A percentile compares a stretch with the other conserved stretches of the same genome.
These are phyloP conservation scores for Hymenoscyphus occultus DNA, from an alignment of 2,329 filamentous ascomycete genomes.

Conservation along the genomic window DNA sequence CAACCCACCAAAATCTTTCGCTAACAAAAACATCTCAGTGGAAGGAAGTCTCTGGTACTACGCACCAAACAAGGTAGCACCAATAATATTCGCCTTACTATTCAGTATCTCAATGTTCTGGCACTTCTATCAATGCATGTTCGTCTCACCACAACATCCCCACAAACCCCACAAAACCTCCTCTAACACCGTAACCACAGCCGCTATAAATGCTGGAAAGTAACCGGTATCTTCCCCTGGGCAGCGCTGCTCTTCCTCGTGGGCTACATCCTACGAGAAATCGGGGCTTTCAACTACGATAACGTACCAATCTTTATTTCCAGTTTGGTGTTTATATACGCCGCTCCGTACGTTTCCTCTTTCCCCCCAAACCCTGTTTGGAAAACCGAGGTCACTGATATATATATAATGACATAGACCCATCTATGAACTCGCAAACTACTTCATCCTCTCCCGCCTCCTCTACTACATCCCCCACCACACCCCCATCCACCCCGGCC, in stretches of 20 bases:
- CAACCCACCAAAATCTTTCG: not conserved
- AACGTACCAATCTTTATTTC: slow-evolving; percentile 46
- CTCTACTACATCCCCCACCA: slow-evolving; percentile 61
- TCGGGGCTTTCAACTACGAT: slow-evolving; percentile 49
- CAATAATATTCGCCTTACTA: slow-evolving; percentile 50
- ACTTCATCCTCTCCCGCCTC: slow-evolving; percentile 57
- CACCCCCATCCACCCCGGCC: slow-evolving; percentile 48
- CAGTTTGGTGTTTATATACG: slow-evolving; percentile 37
- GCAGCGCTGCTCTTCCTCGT: slow-evolving; percentile 52
- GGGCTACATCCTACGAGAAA: slow-evolving; percentile 54
- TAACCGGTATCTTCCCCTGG: slow-evolving; percentile 52
- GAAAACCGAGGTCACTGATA: no score
- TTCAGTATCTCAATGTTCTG: slow-evolving; percentile 45
- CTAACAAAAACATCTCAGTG: slow-evolving; percentile 21
- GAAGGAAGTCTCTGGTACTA: slow-evolving; percentile 45
- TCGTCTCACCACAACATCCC: slow-evolving; percentile 31
- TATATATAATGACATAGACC: slow-evolving; percentile 41
- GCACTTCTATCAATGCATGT: slow-evolving; percentile 57
- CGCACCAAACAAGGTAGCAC: slow-evolving; percentile 52
- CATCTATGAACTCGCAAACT: slow-evolving; percentile 59
- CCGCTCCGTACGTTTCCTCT: slow-evolving; percentile 29
- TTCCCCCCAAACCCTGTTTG: not conserved
- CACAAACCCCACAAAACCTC: not conserved
- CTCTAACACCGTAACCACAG: slow-evolving; percentile 35
- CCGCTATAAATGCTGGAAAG: slow-evolving; percentile 54